Evolutionary conservation across 2,329 filamentous ascomycete species (phyloP), one percentile per base, ranked within the genome.

Genomic region (Didymella sp.): DNA sequence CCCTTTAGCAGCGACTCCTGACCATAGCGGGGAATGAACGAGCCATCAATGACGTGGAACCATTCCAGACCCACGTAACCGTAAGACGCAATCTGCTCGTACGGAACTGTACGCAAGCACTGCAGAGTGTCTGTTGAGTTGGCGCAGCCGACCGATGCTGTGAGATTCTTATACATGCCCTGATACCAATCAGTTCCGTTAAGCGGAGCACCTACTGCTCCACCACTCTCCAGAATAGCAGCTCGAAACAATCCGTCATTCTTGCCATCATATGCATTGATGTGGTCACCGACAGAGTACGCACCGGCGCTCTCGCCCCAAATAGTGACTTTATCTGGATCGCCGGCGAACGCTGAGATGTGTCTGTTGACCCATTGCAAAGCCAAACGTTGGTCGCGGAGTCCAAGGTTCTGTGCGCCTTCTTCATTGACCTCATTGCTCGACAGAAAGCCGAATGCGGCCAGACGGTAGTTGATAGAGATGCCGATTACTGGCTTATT

Each of bases 331-430:
- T 85, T 84, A 9, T 79, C 62, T 0, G 84, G 82, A 59, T 88
- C 81, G 0, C 86, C 86, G 2, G 86, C 70, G 33, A 74, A 75
- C 1, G 66, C 31, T 2, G 63, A 61, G n/a, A 90, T 88, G 58
- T 90, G 77, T 19, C 80, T 75, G 62, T 85, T 79, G 0, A 89
- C 80, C 87, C 88, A 90, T 42, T 82, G 68, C 42, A 90, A 68
- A 0, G 84, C 76, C 12, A 82, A 78, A 5, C 85, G 78, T 69
- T 90, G 86, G 62, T 90, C 87, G 4, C 87, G 77, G 5, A 90
- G 72, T 0, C 87, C 88, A 1, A 77, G 83, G 51, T 81, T 81
- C 1, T 78, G 69, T 2, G 67, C 69, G 4, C 70, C 69, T 4
- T 68, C 62, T 3, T 70, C 66, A 22, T 76, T 65, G 3, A 81